A percentile compares a stretch with the other conserved stretches of the same genome.
Conservation (phyloP, 345 rosid species). For the Arabis hirsuta region DNA sequence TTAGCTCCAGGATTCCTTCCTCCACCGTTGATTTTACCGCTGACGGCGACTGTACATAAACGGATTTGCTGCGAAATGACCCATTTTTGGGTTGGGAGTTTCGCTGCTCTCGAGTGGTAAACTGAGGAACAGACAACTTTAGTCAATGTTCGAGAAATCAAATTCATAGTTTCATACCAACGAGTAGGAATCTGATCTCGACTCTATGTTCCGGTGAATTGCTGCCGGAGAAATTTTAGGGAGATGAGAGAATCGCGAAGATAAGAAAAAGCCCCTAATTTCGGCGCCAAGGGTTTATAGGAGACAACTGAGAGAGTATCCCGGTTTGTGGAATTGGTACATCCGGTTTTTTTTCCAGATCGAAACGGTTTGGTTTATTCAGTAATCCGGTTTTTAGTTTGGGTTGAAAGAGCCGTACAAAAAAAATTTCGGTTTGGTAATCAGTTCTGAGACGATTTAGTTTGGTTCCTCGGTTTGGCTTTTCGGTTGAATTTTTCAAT, state of each 20-base stretch:
- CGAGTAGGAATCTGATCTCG: neutral
- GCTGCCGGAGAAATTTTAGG: constrained; percentile 5
- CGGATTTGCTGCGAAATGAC: constrained; percentile 29
- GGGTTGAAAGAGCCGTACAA: no score
- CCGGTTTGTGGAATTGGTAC: no score
- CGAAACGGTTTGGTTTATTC: no score
- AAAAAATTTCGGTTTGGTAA: no score
- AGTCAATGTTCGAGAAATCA: constrained; percentile 33
- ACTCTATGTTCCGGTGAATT: constrained; percentile 5
- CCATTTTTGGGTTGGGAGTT: constrained; percentile 33
- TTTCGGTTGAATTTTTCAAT: no score
- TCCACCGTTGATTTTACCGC: neutral
- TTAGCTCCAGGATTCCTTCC: neutral
- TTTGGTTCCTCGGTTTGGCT: no score
- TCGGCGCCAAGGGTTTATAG: constrained; percentile 30
- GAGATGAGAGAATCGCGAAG: neutral
- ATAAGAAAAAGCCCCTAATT: constrained; percentile 2
- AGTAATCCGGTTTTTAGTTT: no score
- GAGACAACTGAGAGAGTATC: neutral
- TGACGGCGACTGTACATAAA: constrained; percentile 3
- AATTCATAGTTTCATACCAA: constrained; percentile 38
- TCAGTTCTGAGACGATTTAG: no score
- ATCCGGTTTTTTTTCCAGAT: no score
- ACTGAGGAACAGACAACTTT: constrained; percentile 33
- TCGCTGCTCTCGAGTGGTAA: constrained; percentile 26